These are phyloP conservation scores for Sarocladiaceae sp. DNA, from an alignment of 2,329 filamentous ascomycete genomes.

Conservation along the genomic window DNA sequence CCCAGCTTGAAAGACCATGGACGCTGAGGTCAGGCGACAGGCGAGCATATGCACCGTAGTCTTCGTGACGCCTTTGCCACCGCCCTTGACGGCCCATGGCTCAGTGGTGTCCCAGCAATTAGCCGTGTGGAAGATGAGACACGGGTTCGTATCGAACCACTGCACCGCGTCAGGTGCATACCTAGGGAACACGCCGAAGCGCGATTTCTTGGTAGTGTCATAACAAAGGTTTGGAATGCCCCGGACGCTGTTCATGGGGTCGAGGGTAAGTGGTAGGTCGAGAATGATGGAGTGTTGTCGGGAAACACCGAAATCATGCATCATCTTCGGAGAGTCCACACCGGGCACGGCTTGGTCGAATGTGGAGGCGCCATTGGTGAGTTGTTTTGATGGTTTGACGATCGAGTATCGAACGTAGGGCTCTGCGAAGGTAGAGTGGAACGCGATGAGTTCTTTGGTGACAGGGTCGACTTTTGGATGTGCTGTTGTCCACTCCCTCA, in stretches of 20 bases:
- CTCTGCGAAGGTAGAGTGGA: slow-evolving; percentile 60
- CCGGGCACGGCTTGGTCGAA: slow-evolving; percentile 57
- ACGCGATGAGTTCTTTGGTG: slow-evolving; percentile 63
- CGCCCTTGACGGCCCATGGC: slow-evolving; percentile 14
- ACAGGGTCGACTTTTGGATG: slow-evolving; percentile 63
- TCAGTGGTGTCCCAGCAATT: slow-evolving; percentile 60
- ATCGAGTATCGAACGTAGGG: slow-evolving; percentile 66
- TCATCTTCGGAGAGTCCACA: slow-evolving; percentile 62
- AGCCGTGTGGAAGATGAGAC: slow-evolving; percentile 68
- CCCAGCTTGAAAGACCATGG: slow-evolving; percentile 60
- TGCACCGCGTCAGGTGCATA: slow-evolving; percentile 50
- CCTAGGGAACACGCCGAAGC: slow-evolving; percentile 66
- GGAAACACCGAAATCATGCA: slow-evolving; percentile 73
- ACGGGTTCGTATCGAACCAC: slow-evolving; percentile 66
- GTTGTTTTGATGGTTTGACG: slow-evolving; percentile 21
- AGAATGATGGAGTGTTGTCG: slow-evolving; percentile 60
- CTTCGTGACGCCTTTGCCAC: background rate
- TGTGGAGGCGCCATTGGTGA: slow-evolving; percentile 21
- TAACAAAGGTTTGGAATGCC: slow-evolving; percentile 56
- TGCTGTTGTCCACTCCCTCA: slow-evolving; percentile 68
- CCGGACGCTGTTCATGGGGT: slow-evolving; percentile 56
- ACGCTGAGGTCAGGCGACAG: slow-evolving; percentile 63
- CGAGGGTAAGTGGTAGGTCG: slow-evolving; percentile 63
- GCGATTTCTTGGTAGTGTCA: slow-evolving; percentile 50
- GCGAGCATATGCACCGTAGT: slow-evolving; percentile 56